Conservation (phyloP, 1,139 yeast genomes). For the Taphrina sp. region DNA sequence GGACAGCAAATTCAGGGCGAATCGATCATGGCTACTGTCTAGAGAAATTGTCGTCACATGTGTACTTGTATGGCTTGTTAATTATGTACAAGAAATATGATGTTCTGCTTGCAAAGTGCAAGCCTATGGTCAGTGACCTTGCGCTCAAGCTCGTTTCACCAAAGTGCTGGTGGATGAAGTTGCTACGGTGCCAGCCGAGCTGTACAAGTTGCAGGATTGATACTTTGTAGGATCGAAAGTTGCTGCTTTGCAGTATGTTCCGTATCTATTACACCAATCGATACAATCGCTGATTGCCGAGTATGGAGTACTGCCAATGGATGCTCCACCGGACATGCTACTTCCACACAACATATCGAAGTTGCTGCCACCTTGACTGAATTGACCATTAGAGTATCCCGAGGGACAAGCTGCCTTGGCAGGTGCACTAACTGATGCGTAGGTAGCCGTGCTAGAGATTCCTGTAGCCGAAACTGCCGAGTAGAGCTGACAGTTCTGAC, state of each 20-base stretch:
- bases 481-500: background rate
- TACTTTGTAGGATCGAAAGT: background rate
- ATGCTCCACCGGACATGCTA: background rate
- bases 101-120: no score
- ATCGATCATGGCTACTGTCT: no score
- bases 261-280: constrained; percentile 3
- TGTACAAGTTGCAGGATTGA: background rate
- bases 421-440: background rate
- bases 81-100: no score
- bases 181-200: background rate
- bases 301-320: background rate
- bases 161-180: background rate
- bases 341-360: background rate
- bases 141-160: background rate
- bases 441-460: no score
- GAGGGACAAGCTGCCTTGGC: background rate
- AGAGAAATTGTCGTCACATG: no score
- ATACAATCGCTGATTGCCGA: background rate
- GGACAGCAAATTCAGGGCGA: no score
- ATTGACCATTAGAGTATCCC: background rate
- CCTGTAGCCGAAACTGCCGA: background rate
- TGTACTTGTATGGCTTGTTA: no score
- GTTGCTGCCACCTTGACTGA: background rate
- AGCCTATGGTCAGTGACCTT: no score
- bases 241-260: background rate